Percentiles rank a stretch among this genome's conserved stretches.
These are phyloP conservation scores for Pleurotus sapidus DNA, from an alignment of 768 basidiomycete genomes.

Conservation along the genomic window DNA sequence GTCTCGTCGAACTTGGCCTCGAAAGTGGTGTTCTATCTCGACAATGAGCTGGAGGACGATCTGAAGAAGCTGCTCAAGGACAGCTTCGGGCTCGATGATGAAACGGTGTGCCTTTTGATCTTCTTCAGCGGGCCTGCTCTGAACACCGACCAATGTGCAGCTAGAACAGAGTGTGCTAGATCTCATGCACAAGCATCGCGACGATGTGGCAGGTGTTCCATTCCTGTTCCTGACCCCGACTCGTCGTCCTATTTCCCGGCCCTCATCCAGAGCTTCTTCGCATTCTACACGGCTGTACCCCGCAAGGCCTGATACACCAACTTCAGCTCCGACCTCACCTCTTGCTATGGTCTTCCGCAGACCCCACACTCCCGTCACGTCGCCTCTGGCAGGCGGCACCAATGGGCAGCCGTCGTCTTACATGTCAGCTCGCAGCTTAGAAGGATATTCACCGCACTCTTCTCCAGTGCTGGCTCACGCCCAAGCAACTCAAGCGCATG, in stretches of 20 bases:
- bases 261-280: constrained; percentile 76
- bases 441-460: constrained; percentile 58
- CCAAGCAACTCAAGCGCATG: constrained; percentile 49
- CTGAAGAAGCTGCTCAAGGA: constrained; percentile 74
- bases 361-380: constrained; percentile 77
- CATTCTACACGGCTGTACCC: constrained; percentile 61
- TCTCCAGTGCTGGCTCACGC: constrained; percentile 65
- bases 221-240: constrained; percentile 82
- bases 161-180: constrained; percentile 89
- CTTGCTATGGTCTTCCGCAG: constrained; percentile 71
- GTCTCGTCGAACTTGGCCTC: constrained; percentile 66
- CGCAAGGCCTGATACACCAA: constrained; percentile 73
- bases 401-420: constrained; percentile 44
- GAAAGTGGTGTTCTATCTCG: constrained; percentile 68
- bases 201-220: constrained; percentile 79
- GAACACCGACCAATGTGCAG: constrained; percentile 31
- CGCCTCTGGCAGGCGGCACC: constrained; percentile 65
- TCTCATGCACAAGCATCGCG: constrained; percentile 93
- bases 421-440: constrained; percentile 41
- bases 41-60: constrained; percentile 83
- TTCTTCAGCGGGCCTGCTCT: constrained; percentile 9
- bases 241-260: constrained; percentile 74
- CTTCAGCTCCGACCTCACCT: constrained; percentile 73
- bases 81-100: constrained; percentile 66
- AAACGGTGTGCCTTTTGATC: constrained; percentile 47